phyloP scores from a whole-genome alignment of 495 filamentous ascomycete species.

The Cercophora scortea region DNA sequence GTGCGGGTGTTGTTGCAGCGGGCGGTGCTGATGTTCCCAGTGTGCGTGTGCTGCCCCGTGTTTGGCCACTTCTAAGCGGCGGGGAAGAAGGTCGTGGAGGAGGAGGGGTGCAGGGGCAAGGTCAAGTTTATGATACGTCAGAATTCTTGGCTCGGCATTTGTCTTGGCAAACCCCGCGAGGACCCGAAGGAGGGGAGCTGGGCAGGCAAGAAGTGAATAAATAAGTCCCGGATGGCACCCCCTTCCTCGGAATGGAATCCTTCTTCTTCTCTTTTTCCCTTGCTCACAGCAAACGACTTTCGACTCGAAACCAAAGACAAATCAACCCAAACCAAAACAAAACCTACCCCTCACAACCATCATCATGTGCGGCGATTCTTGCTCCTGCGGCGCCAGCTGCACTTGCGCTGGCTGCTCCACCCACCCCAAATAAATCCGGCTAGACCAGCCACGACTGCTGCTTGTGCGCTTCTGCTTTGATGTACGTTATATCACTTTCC shows the following conservation, averaged over 20 bases:
- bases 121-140: too few species aligned
- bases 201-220: background rate
- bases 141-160: background rate
- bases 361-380: slow-evolving; percentile 19
- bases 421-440: slow-evolving; percentile 10
- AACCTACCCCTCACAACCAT: background rate
- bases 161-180: background rate
- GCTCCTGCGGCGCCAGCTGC: slow-evolving; percentile 17
- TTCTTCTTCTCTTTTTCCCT: background rate
- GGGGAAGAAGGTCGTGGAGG: background rate
- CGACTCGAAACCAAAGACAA: background rate
- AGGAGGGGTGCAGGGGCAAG: background rate
- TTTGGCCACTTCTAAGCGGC: too few species aligned
- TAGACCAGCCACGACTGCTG: too few species aligned
- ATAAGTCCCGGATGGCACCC: background rate
- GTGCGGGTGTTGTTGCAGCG: too few species aligned
- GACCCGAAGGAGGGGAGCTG: background rate
- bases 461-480: too few species aligned
- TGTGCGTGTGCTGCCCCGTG: background rate
- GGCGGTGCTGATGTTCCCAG: too few species aligned
- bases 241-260: background rate
- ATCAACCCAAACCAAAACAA: background rate
- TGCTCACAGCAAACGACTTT: background rate
- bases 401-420: slow-evolving; percentile 13
- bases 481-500: too few species aligned